Conservation (phyloP, 2,329 filamentous ascomycete genomes). For the Xylariales sp. region DNA sequence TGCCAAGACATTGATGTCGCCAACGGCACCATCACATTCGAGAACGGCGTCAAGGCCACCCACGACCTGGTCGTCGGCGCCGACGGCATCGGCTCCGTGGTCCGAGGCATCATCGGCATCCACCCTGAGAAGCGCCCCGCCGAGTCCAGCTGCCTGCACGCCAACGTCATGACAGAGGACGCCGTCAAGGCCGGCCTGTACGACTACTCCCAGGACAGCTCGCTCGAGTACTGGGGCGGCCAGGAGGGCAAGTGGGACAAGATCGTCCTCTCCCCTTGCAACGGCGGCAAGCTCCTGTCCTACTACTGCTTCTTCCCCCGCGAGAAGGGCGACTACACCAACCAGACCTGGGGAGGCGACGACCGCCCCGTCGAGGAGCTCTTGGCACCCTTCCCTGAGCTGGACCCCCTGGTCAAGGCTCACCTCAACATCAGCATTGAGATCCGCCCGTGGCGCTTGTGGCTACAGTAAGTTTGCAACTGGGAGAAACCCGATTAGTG, state of each 20-base stretch:
- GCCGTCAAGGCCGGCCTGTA: conserved; percentile 55
- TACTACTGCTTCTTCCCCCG: conserved; percentile 69
- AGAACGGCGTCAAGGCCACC: conserved; percentile 41
- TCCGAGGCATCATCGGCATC: conserved; percentile 60
- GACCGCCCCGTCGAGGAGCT: conserved; percentile 52
- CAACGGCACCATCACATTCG: conserved; percentile 45
- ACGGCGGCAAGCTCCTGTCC: conserved; percentile 58
- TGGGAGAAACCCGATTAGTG: not conserved
- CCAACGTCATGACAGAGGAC: conserved; percentile 59
- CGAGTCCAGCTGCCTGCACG: conserved; percentile 58
- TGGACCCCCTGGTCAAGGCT: conserved; percentile 52
- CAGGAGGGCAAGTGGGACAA: conserved; percentile 61
- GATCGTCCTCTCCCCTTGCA: conserved; percentile 67
- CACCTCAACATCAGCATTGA: conserved; percentile 59
- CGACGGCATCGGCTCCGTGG: conserved; percentile 64
- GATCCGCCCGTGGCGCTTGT: conserved; percentile 63
- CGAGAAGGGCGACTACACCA: conserved; percentile 54
- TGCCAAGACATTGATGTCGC: conserved; percentile 43
- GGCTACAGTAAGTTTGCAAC: conserved; percentile 40
- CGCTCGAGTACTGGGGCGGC: conserved; percentile 69
- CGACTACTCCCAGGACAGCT: conserved; percentile 56
- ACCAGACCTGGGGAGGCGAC: conserved; percentile 55
- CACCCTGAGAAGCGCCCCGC: conserved; percentile 54
- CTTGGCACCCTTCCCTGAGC: conserved; percentile 53
- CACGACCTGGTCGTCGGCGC: conserved; percentile 62